Evolutionary conservation across 2,329 filamentous ascomycete species (phyloP).

Genomic region (Curvularia sp.): DNA sequence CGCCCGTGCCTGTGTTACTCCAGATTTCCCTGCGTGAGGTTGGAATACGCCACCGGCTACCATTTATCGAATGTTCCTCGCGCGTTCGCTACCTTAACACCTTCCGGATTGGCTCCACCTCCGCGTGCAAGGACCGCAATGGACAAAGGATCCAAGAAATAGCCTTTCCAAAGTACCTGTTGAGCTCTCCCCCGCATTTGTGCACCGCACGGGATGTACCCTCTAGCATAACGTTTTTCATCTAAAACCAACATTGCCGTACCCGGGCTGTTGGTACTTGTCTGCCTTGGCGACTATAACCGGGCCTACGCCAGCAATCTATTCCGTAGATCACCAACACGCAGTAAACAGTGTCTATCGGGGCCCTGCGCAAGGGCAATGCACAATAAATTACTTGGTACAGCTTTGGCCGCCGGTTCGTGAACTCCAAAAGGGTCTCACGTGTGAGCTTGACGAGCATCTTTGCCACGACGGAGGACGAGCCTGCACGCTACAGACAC

Average conservation of each 20-base stretch:
- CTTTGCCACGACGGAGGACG: constrained; percentile 1
- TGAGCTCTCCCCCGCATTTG: constrained; percentile 18
- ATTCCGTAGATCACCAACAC: constrained; percentile 27
- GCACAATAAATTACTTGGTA: constrained; percentile 16
- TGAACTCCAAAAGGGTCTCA: constrained; percentile 9
- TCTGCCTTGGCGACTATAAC: constrained; percentile 16
- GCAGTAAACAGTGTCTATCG: constrained; percentile 14
- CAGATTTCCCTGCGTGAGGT: background rate
- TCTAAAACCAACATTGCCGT: constrained; percentile 26
- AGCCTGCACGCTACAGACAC: background rate
- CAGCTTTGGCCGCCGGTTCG: constrained; percentile 24
- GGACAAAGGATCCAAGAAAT: background rate
- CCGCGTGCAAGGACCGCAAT: constrained; percentile 12
- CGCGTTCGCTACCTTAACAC: constrained; percentile 3
- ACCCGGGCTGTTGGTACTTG: constrained; percentile 33
- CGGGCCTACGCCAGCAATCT: constrained; percentile 24
- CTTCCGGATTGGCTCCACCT: constrained; percentile 3
- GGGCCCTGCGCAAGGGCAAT: constrained; percentile 20
- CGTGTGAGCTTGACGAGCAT: constrained; percentile 5
- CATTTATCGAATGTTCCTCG: constrained; percentile 13
- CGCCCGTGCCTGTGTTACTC: background rate
- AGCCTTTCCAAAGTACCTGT: constrained; percentile 17
- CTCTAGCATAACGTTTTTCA: constrained; percentile 29
- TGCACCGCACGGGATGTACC: constrained; percentile 18
- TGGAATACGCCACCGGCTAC: constrained; percentile 1